Conservation (phyloP, 2,329 filamentous ascomycete genomes). For the Neocatenulostroma microsporum region DNA sequence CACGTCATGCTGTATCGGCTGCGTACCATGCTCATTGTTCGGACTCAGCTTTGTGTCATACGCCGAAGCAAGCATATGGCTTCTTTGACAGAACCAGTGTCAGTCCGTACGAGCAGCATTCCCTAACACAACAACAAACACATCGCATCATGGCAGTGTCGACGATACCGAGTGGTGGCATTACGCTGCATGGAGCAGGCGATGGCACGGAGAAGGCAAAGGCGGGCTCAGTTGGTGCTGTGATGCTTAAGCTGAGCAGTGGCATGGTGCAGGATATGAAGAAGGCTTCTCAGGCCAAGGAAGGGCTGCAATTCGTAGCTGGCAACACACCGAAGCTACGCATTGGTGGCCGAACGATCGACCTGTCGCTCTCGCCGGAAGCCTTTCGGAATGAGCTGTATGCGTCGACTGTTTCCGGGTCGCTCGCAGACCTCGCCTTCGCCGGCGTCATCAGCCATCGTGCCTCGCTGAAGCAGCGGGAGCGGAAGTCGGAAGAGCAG, state of each 20-base stretch:
- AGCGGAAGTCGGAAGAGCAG: constrained; percentile 48
- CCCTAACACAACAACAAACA: constrained; percentile 6
- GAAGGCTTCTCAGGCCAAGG: constrained; percentile 21
- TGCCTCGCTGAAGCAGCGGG: constrained; percentile 33
- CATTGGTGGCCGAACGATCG: constrained; percentile 50
- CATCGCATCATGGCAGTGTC: constrained; percentile 14
- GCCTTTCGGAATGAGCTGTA: constrained; percentile 53
- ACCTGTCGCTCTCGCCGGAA: constrained; percentile 47
- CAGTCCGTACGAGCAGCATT: constrained; percentile 3
- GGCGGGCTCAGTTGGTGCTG: constrained; percentile 18
- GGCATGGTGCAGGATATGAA: constrained; percentile 27
- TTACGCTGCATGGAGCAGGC: constrained; percentile 22
- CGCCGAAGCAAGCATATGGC: constrained; percentile 11
- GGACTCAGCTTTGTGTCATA: not conserved
- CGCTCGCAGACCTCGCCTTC: constrained; percentile 46
- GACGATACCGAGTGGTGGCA: constrained; percentile 15
- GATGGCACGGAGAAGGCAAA: constrained; percentile 12
- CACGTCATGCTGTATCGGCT: constrained; percentile 1
- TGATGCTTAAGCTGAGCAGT: constrained; percentile 26
- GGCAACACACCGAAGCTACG: constrained; percentile 42
- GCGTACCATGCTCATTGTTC: not conserved
- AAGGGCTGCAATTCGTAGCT: constrained; percentile 27
- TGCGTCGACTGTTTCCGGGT: constrained; percentile 30
- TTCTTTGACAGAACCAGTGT: constrained; percentile 11
- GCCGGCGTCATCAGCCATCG: constrained; percentile 51